Percentiles rank a stretch among this genome's conserved stretches.
phyloP scores from a whole-genome alignment of 495 filamentous ascomycete species.

The Astrothelium macrocarpum region DNA sequence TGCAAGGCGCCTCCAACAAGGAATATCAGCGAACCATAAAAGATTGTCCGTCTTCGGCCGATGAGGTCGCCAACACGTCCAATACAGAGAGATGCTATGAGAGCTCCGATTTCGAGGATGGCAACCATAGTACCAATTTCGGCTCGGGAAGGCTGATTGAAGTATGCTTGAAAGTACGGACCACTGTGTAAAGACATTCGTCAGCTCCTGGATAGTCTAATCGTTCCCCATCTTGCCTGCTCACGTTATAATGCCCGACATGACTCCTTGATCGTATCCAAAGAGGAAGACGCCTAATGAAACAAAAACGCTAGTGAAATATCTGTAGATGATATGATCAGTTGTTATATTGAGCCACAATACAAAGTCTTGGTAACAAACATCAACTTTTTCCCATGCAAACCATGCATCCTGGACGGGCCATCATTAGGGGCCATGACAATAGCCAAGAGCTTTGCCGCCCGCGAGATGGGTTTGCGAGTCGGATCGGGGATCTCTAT shows the following conservation, averaged over 20 bases:
- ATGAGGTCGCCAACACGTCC: constrained; percentile 86
- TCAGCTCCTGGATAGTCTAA: constrained; percentile 1
- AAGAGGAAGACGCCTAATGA: constrained; percentile 96
- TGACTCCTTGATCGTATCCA: constrained; percentile 97
- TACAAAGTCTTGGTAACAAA: constrained; percentile 33
- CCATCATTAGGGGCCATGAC: constrained; percentile 76
- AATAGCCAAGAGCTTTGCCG: constrained; percentile 58
- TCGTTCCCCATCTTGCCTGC: constrained; percentile 25
- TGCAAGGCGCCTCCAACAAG: constrained; percentile 84
- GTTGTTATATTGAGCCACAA: neutral
- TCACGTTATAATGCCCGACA: constrained; percentile 98
- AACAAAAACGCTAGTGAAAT: constrained; percentile 97
- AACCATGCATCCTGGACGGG: constrained; percentile 64
- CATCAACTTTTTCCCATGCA: constrained; percentile 92
- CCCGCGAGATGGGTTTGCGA: constrained; percentile 50
- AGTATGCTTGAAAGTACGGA: constrained; percentile 79
- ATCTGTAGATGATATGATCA: constrained; percentile 42
- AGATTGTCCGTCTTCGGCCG: constrained; percentile 79
- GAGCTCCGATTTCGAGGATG: constrained; percentile 87
- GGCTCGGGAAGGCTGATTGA: constrained; percentile 72
- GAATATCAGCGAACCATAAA: constrained; percentile 90
- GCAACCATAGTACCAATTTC: constrained; percentile 94
- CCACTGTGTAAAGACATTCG: constrained; percentile 45
- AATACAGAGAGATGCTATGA: constrained; percentile 82
- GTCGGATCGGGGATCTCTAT: constrained; percentile 69